A percentile compares a stretch with the other conserved stretches of the same genome.
Evolutionary conservation across 306 rosid species (phyloP).

Genomic region (Potentilla sterilis): DNA sequence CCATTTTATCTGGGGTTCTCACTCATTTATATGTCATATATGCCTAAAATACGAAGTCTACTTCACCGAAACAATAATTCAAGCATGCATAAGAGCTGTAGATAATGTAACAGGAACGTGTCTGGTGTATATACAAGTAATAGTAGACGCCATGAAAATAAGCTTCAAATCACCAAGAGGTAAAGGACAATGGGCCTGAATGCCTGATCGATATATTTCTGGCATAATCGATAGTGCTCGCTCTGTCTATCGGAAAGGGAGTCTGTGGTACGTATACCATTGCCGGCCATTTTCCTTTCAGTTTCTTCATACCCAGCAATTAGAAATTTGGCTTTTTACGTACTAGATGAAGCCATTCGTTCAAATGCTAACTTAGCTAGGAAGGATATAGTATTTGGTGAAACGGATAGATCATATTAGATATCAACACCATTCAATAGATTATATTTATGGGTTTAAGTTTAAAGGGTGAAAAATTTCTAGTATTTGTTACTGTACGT

Average conservation of each 20-base stretch:
- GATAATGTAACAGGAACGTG: background rate
- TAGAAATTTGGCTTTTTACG: too few species aligned
- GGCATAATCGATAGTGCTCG: background rate
- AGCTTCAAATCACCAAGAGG: background rate
- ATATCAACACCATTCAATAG: background rate
- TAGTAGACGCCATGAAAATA: background rate
- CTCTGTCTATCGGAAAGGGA: background rate
- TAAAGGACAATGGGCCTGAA: background rate
- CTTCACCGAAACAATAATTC: background rate
- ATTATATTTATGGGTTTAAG: too few species aligned
- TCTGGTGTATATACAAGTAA: background rate
- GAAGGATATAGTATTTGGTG: background rate
- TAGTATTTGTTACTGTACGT: too few species aligned
- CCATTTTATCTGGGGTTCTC: background rate
- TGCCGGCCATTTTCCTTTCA: background rate
- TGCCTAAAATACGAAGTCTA: background rate
- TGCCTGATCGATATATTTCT: background rate
- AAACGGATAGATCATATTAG: background rate
- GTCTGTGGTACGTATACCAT: background rate
- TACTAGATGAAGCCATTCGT: too few species aligned
- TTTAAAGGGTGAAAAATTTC: too few species aligned
- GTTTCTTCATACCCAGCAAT: background rate
- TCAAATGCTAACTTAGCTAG: background rate
- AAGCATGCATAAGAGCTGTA: background rate
- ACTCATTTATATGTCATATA: background rate